A percentile compares a stretch with the other conserved stretches of the same genome.
Conservation (phyloP, 352 stramenopile genomes). For the Pythium dissotocum region DNA sequence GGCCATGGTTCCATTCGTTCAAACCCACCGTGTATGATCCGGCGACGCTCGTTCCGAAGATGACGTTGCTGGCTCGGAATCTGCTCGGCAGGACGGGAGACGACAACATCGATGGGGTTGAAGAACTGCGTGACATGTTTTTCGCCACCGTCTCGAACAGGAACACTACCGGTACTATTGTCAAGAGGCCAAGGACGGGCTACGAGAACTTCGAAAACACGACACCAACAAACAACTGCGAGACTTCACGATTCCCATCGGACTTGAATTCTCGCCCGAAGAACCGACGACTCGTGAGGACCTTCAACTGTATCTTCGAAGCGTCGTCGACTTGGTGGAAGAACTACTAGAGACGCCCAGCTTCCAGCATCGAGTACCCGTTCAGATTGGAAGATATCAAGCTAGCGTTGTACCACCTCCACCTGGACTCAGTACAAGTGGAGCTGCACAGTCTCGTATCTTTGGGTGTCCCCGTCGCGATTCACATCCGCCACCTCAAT, state of each 20-base stretch:
- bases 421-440: neutral
- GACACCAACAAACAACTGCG: neutral
- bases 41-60: neutral
- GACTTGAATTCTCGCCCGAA: neutral
- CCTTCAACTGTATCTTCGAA: neutral
- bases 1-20: neutral
- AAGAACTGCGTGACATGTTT: neutral
- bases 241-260: neutral
- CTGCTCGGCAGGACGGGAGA: neutral
- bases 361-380: neutral
- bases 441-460: neutral
- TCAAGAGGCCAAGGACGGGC: neutral
- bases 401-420: neutral
- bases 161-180: too few relatives aligned
- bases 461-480: neutral
- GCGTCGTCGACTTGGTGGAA: neutral
- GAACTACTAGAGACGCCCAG: neutral
- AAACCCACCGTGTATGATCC: neutral
- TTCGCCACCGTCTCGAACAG: neutral
- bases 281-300: neutral
- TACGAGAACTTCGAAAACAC: neutral
- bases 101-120: neutral
- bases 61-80: neutral
- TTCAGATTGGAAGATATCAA: neutral
- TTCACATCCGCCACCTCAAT: neutral